phyloP scores from a whole-genome alignment of 176 grass and related monocot genomes.

The Musa acuminata region DNA sequence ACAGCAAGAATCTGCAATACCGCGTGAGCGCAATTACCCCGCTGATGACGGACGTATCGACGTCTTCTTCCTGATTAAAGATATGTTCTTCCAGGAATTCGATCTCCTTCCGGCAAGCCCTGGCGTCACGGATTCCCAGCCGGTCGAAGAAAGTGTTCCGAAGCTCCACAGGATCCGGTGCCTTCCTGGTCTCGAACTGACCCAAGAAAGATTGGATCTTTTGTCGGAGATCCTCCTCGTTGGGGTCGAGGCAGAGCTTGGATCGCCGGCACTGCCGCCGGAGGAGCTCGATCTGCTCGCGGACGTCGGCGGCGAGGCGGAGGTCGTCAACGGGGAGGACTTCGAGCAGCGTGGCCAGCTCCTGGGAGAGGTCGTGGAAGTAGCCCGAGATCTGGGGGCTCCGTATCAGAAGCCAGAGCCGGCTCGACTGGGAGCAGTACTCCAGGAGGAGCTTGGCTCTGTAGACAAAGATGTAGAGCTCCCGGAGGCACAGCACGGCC shows the following conservation, averaged over 20 bases:
- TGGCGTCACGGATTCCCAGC: constrained; percentile 45
- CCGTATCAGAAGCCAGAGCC: constrained; percentile 60
- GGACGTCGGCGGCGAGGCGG: constrained; percentile 43
- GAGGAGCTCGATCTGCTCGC: constrained; percentile 48
- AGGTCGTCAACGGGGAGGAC: constrained; percentile 53
- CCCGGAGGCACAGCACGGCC: constrained; percentile 70
- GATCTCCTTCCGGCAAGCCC: constrained; percentile 47
- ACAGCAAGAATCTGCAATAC: constrained; percentile 65
- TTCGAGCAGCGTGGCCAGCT: constrained; percentile 72
- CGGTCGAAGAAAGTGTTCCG: constrained; percentile 31
- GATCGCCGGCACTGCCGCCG: constrained; percentile 30
- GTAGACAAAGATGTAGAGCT: constrained; percentile 90
- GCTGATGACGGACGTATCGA: constrained; percentile 50
- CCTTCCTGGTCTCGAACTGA: constrained; percentile 35
- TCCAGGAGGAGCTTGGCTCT: constrained; percentile 70
- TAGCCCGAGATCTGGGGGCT: constrained; percentile 39
- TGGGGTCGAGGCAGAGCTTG: constrained; percentile 35
- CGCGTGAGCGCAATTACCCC: constrained; percentile 58
- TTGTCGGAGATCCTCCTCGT: constrained; percentile 37
- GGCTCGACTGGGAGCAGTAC: constrained; percentile 54
- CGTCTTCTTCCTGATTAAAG: constrained; percentile 59
- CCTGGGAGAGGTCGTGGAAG: constrained; percentile 74
- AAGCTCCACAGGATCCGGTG: constrained; percentile 30
- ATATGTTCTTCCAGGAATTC: constrained; percentile 92
- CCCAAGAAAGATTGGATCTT: constrained; percentile 39